Evolutionary conservation across 371 early-diverging fungal species (phyloP), one percentile per base, ranked within the genome.

Genomic region (Funneliformis caledonium): DNA sequence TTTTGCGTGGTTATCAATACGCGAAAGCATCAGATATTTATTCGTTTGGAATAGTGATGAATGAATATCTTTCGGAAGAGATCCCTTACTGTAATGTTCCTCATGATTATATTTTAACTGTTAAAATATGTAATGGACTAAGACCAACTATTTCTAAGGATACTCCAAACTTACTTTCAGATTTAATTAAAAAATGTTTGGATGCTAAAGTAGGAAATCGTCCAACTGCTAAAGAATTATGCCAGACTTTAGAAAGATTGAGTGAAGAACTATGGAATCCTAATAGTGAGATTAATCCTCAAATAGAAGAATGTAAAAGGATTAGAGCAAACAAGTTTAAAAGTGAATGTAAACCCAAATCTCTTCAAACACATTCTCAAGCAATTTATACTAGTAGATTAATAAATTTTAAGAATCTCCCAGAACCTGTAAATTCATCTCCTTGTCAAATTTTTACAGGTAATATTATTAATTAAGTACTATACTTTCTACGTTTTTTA

Each of bases 301-400:
- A 67, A 67, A 22, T 67, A 12, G 67, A 67, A 67, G 67, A 67
- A 67, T 37, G 37, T 37, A 37, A 37, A 37, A 37, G 37, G 37
- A 37, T 37, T 37, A 37, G 37, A 37, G 37, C 37, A 37, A 37
- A 37, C 37, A 37, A 2, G 37, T 37, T 37, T 37, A 1, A 37
- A 37, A 37, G 3, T 37, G 37, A 37, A 37, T 37, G 37, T 37
- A 1, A 37, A 37, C 37, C 37, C 37, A 37, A 37, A 37, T 37
- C 37, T 37, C 1, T 37, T 37, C 37, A 72, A 72, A 12, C 31
- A 2, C 72, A 72, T 72, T 31, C 72, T 8, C 45, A 31, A 50
- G 76, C 76, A 14, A 42, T 76, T 76, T 76, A 76, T 37, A 61
- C 33, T 12, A 76, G 61, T 76, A 59, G 42, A 26, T 60, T 76